Base-by-base conservation (phyloP, 2,329 filamentous ascomycete genomes). In the Stemphylium lycopersici region DNA sequence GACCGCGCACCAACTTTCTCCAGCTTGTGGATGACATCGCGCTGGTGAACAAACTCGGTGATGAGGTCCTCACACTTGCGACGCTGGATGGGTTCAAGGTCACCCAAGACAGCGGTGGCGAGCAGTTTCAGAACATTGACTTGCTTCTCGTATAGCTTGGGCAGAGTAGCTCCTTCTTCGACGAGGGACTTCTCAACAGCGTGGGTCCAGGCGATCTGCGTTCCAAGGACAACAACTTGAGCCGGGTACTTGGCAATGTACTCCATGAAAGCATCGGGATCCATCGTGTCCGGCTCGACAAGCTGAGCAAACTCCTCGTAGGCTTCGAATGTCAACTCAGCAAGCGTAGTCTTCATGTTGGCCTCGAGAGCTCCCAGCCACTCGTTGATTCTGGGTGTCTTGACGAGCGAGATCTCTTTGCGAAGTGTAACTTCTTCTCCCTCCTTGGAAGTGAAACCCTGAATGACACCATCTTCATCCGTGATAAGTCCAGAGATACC, bases 21-120 rank as follows among this genome's bases (percentile, higher is more conserved):
- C 22, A 99, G 85, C 75, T 91, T 96, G 70, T 93, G 89, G 61
- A 98, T 95, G 15, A 89, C 86, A 75, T 99, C 95, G 57, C 95
- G 90, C 76, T 99, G 96, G 73, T 99, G 95, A 12, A 99, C 95
- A 71, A 95, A 98, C 74, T 99, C 96, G 0, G 96, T 99, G 71
- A 99, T 99, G 62, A 99, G 84, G 76, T 97, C 93, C 75, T 99
- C 95, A 76, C 93, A 99, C 80, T 96, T 97, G 83, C 96, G 96
- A 59, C 95, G 86, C 70, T 90, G 86, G 44, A 97, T 90, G 6
- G 91, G 81, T 62, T 93, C 90, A 18, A 99, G 84, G 68, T 99
- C 93, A 34, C 90, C 91, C 13, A 99, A 82, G 11, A 99, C 95
- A 2, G 91, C 93, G 34, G 90, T 84, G 16, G 95, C 95, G 50